These are phyloP conservation scores for Phyllostachys edulis DNA, from an alignment of 176 grass and related monocot genomes.

Conservation along the genomic window DNA sequence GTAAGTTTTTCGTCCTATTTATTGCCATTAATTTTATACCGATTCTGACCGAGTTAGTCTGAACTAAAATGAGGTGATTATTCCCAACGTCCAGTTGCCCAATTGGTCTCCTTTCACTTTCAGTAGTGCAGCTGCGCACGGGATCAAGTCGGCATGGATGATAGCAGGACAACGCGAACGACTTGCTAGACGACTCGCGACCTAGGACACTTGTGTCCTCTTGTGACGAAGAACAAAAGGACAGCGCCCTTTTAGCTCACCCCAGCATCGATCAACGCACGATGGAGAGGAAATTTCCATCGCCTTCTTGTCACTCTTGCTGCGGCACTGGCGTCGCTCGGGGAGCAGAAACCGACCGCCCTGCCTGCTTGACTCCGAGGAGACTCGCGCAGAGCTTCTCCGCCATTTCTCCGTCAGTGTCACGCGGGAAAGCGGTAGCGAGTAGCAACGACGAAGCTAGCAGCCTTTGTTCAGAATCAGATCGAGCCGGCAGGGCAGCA, in stretches of 20 bases:
- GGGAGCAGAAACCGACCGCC: slow-evolving; percentile 4
- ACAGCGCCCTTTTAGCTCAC: neutral
- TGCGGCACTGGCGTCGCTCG: neutral
- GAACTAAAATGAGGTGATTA: neutral
- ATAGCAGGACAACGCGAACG: neutral
- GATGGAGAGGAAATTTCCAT: neutral
- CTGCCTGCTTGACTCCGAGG: neutral
- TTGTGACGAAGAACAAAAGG: neutral
- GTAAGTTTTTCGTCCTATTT: neutral
- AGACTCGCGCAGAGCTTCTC: slow-evolving; percentile 8
- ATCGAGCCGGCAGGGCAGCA: neutral
- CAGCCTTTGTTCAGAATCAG: neutral
- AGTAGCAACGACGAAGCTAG: slow-evolving; percentile 9
- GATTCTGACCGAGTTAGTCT: neutral
- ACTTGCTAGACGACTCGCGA: neutral
- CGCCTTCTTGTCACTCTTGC: neutral
- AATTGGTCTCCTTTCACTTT: neutral
- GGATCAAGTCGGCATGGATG: neutral
- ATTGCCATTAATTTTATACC: neutral
- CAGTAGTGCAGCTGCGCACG: neutral
- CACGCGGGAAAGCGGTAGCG: neutral
- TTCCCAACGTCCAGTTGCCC: neutral
- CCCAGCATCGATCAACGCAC: neutral
- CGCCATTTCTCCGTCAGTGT: neutral
- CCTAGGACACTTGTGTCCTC: neutral